Evolutionary conservation across 2,329 filamentous ascomycete species (phyloP).

Genomic region (Fusarium proliferatum): DNA sequence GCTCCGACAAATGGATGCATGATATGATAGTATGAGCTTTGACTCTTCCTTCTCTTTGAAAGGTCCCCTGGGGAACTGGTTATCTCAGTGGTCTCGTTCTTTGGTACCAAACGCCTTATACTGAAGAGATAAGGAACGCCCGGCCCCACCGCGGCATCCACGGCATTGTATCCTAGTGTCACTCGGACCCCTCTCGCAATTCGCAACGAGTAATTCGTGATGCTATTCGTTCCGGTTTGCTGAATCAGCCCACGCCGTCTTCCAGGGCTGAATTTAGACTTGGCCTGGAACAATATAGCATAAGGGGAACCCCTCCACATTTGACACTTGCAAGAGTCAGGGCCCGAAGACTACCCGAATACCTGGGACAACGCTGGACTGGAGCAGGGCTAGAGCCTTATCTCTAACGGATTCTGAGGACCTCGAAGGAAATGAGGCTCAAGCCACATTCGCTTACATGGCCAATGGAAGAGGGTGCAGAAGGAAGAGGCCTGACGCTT

Average conservation of each 20-base stretch:
- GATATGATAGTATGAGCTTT: rapidly evolving
- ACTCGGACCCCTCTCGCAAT: not conserved
- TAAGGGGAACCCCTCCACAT: not conserved
- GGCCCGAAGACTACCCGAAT: not conserved
- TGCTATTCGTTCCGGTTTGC: not conserved
- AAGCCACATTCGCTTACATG: not conserved
- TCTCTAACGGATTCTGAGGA: not conserved
- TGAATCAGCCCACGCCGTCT: too few relatives aligned
- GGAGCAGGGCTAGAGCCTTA: not conserved
- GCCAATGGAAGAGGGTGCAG: not conserved
- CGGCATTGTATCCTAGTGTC: not conserved
- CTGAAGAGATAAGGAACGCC: not conserved
- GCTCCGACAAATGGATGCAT: not conserved
- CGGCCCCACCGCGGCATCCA: not conserved
- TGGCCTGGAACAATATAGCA: not conserved
- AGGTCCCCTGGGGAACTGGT: too few relatives aligned
- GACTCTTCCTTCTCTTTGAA: rapidly evolving
- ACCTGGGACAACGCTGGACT: not conserved
- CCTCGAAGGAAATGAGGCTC: not conserved
- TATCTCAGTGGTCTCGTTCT: rapidly evolving
- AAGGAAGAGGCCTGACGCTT: rapidly evolving
- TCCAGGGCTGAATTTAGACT: not conserved
- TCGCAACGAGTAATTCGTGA: not conserved
- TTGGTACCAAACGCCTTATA: rapidly evolving
- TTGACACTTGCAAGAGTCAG: not conserved